Base-by-base conservation (phyloP, 805 yeast genomes). In the Naumovozyma castellii region DNA sequence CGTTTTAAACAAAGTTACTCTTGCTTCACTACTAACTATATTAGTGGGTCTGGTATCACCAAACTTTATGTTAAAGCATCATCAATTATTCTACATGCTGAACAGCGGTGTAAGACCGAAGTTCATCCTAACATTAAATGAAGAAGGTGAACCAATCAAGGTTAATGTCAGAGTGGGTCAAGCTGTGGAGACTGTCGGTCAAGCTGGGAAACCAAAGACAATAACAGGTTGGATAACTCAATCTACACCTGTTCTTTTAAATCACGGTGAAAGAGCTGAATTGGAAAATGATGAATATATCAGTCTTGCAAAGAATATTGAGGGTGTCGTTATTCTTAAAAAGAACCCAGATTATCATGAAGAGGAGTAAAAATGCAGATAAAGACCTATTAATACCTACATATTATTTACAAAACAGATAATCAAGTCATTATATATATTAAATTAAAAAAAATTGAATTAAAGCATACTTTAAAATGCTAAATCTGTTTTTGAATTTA, bases 141-240 rank as follows among this genome's bases (percentile, higher is more conserved):
- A 88, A 60, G 78, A 82, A 20, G 75, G 90, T 61, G 78, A 87
- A 50, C 96, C 96, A 29, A 67, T 92, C 46, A 90, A 90, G 69
- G 97, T 92, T 8, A 90, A 86, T 50, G 98, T 92, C 8, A 76
- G 99, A 58, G 97, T 92, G 22, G 99, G 99, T 46, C 97, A 90
- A 66, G 97, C 98, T 5, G 97, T 92, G 20, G 98, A 92, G 60
- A 86, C 88, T 31, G 97, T 92, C 46, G 99, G 98, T 27, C 97
- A 90, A 63, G 99, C 97, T 0, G 99, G 99, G 67, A 86, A 85
- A 53, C 99, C 98, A 36, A 92, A 92, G 71, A 88, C 97, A 10
- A 92, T 92, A 36, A 92, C 99, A 3, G 99, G 99, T 29, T 92
- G 98, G 98, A 97, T 92, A 16, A 92, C 99, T 1, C 98, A 92